phyloP scores from a whole-genome alignment of 768 basidiomycete genomes.

The Leccinum subgranulosum region DNA sequence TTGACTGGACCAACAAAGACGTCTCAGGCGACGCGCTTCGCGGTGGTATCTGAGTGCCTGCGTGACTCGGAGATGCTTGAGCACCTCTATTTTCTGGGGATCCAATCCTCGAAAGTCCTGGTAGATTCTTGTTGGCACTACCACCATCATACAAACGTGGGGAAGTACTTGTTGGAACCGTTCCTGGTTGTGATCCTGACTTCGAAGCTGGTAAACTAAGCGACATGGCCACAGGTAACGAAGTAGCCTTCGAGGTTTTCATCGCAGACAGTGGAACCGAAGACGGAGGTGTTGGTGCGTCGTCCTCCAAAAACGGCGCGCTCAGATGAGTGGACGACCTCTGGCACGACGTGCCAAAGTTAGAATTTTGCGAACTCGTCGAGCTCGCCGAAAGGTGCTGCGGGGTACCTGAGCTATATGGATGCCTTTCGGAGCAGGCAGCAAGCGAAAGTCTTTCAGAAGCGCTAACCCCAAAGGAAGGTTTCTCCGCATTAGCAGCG shows the following conservation, averaged over 20 bases:
- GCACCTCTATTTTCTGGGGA: constrained; percentile 14
- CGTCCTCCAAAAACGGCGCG: constrained; percentile 18
- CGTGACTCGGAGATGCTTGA: constrained; percentile 6
- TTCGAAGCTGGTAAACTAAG: constrained; percentile 13
- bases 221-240: constrained; percentile 16
- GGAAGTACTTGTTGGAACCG: constrained; percentile 7
- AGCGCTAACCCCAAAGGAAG: constrained; percentile 7
- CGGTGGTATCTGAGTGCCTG: constrained; percentile 1
- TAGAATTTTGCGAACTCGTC: constrained; percentile 4
- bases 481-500: constrained; percentile 14
- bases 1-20: constrained; percentile 13
- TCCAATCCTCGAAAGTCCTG: constrained; percentile 17
- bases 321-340: neutral
- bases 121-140: constrained; percentile 1
- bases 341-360: constrained; percentile 12
- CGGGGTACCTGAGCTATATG: constrained; percentile 9
- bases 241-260: constrained; percentile 5
- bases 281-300: constrained; percentile 6
- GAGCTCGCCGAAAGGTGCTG: constrained; percentile 10
- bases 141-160: constrained; percentile 7
- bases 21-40: constrained; percentile 5
- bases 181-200: constrained; percentile 7
- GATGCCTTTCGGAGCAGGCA: constrained; percentile 10
- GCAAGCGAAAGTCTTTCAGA: constrained; percentile 21
- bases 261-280: constrained; percentile 3